Percentiles rank a stretch among this genome's conserved stretches.
Conservation (phyloP, 306 rosid genomes). For the Corylus avellana region DNA sequence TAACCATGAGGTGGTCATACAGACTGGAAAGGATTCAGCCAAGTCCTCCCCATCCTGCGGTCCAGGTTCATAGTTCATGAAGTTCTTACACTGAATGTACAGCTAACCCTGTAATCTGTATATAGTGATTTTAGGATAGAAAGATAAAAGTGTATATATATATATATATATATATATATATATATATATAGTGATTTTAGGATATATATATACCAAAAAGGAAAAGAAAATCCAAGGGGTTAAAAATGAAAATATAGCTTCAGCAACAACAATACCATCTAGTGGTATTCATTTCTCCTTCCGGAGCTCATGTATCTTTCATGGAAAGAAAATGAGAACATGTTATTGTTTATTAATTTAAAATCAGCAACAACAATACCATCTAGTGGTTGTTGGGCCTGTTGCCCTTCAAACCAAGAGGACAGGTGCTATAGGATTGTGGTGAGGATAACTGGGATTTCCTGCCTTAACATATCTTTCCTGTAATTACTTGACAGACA, state of each 20-base stretch:
- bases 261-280: background rate
- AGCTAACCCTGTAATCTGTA: conserved; percentile 1
- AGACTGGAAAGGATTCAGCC: background rate
- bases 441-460: background rate
- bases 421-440: background rate
- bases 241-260: background rate
- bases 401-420: background rate
- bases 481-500: too few species aligned
- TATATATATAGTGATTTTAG: background rate
- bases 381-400: background rate
- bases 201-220: background rate
- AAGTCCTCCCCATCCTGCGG: conserved; percentile 6
- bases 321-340: conserved; percentile 2
- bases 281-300: background rate
- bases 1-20: conserved; percentile 11
- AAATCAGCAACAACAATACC: background rate
- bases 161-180: background rate
- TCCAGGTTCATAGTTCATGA: conserved; percentile 7
- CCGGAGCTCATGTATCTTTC: background rate
- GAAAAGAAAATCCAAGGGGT: background rate
- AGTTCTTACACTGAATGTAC: background rate
- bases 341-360: background rate
- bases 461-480: background rate
- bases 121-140: background rate
- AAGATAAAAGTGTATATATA: background rate